Evolutionary conservation across 768 basidiomycete species (phyloP).

Genomic region (Mycena pura): DNA sequence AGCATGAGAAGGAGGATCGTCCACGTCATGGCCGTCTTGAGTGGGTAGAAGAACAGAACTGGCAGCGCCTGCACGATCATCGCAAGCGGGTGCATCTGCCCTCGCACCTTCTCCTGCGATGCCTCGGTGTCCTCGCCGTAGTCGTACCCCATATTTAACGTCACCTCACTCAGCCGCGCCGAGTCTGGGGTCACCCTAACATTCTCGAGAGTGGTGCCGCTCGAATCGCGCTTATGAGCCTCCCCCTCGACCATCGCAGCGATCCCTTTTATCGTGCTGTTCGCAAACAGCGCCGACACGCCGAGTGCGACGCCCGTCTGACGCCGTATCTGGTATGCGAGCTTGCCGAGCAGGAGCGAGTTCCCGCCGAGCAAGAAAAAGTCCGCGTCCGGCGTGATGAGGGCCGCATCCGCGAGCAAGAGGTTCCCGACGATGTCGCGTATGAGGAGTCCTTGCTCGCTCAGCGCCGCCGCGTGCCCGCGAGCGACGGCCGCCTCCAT

Average conservation of each 20-base stretch:
- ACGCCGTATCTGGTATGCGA: constrained; percentile 49
- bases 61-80: constrained; percentile 51
- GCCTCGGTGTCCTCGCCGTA: constrained; percentile 36
- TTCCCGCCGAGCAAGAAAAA: constrained; percentile 54
- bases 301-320: constrained; percentile 44
- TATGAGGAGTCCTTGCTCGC: constrained; percentile 39
- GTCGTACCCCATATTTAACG: constrained; percentile 37
- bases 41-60: constrained; percentile 50
- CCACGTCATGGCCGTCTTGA: constrained; percentile 53
- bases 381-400: constrained; percentile 43
- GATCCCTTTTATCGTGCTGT: constrained; percentile 50
- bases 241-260: constrained; percentile 44
- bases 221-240: constrained; percentile 24
- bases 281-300: constrained; percentile 47
- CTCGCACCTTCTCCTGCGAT: constrained; percentile 29
- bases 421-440: constrained; percentile 45
- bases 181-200: neutral
- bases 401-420: constrained; percentile 36
- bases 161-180: constrained; percentile 21
- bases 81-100: constrained; percentile 45
- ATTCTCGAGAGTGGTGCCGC: neutral
- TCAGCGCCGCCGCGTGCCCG: constrained; percentile 34
- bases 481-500: constrained; percentile 37
- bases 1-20: constrained; percentile 46
- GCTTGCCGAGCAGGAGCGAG: constrained; percentile 53